Evolutionary conservation across 495 filamentous ascomycete genomes (phyloP).

Genomic region (Xylaria flabelliformis): DNA sequence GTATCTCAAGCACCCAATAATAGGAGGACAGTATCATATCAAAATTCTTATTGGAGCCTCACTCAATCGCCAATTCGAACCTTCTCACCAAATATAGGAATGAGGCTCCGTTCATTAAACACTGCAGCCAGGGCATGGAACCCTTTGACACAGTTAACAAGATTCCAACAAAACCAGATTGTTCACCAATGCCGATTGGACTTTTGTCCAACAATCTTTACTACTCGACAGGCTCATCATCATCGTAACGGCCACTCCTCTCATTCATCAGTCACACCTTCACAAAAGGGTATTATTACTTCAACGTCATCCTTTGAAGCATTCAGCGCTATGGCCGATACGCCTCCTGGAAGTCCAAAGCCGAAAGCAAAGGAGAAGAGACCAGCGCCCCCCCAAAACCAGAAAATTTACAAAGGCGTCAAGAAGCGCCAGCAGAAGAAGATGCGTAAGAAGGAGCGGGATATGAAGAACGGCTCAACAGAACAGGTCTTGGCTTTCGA

Average conservation of each 20-base stretch:
- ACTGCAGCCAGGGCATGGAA: constrained; percentile 17
- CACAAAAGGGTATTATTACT: neutral
- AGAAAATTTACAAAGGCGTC: constrained; percentile 21
- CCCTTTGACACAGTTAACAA: neutral
- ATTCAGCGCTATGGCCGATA: constrained; percentile 7
- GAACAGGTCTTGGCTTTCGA: constrained; percentile 81
- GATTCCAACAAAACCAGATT: neutral
- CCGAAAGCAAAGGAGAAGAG: constrained; percentile 14
- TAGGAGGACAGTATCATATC: constrained; percentile 4
- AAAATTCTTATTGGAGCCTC: constrained; percentile 14
- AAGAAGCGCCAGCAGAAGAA: constrained; percentile 52
- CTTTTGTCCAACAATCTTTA: neutral
- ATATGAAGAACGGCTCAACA: constrained; percentile 60
- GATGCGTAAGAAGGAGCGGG: constrained; percentile 53
- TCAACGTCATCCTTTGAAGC: neutral
- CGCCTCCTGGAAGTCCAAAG: neutral
- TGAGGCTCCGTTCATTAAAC: constrained; percentile 9
- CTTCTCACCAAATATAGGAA: neutral
- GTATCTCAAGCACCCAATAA: neutral
- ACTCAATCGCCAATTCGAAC: neutral
- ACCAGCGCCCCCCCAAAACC: neutral
- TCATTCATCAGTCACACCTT: neutral
- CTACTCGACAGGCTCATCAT: neutral
- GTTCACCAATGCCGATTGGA: neutral
- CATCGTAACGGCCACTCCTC: neutral